phyloP scores from a whole-genome alignment of 2,329 filamentous ascomycete genomes.

The Pseudogymnoascus sp. region DNA sequence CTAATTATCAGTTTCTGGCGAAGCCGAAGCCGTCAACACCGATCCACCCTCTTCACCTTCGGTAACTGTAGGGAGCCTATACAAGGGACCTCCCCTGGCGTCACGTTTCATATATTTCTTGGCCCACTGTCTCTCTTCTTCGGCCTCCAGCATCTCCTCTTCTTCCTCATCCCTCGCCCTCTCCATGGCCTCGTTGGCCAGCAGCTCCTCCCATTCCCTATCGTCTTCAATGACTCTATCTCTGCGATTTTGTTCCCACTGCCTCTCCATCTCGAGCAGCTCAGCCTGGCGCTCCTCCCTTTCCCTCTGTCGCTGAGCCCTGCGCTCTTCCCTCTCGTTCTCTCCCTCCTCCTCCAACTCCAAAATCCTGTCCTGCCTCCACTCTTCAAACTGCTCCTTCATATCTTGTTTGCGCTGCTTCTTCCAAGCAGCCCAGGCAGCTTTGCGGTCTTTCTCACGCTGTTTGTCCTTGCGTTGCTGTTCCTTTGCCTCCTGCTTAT shows the following conservation, averaged over 20 bases:
- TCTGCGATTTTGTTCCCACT: constrained; percentile 4
- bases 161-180: not conserved
- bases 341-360: not conserved
- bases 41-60: not conserved
- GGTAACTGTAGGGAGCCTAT: not conserved
- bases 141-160: not conserved
- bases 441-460: not conserved
- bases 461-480: not conserved
- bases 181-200: not conserved
- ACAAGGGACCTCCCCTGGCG: not conserved
- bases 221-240: not conserved
- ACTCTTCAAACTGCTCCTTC: not conserved
- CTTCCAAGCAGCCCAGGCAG: not conserved
- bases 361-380: not conserved
- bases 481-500: not conserved
- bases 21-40: not conserved
- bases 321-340: not conserved
- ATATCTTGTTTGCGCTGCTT: not conserved
- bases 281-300: not conserved
- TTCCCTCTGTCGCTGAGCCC: not conserved
- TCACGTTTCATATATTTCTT: not conserved
- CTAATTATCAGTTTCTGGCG: not conserved
- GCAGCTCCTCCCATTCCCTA: constrained; percentile 1
- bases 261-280: constrained; percentile 1
- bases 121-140: not conserved